A percentile compares a stretch with the other conserved stretches of the same genome.
These are phyloP conservation scores for Penicillium silybi DNA, from an alignment of 495 filamentous ascomycete genomes.

Conservation along the genomic window DNA sequence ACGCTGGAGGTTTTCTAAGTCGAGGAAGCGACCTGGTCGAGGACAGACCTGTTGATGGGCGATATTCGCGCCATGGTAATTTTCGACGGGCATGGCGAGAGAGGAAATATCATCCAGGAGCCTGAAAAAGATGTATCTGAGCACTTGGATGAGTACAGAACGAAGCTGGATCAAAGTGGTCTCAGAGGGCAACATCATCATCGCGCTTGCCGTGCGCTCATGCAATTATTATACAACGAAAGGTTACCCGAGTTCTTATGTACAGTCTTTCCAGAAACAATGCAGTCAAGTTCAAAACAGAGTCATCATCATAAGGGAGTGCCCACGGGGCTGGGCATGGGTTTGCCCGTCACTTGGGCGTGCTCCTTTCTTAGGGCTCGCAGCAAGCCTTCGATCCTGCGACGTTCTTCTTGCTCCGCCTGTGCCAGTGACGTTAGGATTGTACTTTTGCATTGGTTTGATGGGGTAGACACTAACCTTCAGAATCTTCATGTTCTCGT, in stretches of 20 bases:
- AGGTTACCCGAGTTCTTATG: constrained; percentile 16
- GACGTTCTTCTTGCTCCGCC: constrained; percentile 71
- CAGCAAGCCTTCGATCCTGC: constrained; percentile 58
- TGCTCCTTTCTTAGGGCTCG: constrained; percentile 54
- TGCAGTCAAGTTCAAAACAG: constrained; percentile 11
- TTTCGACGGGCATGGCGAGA: constrained; percentile 7
- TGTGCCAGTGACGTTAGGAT: constrained; percentile 45
- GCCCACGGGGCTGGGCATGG: constrained; percentile 46
- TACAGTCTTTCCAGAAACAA: constrained; percentile 17
- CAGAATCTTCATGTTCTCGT: constrained; percentile 64
- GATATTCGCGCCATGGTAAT: not conserved
- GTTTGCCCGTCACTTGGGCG: constrained; percentile 45
- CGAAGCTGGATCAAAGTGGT: not conserved
- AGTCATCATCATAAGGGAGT: constrained; percentile 42
- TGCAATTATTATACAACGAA: constrained; percentile 20
- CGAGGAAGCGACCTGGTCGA: constrained; percentile 6
- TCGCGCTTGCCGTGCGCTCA: constrained; percentile 23
- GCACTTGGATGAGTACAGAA: not conserved
- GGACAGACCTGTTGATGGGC: not conserved
- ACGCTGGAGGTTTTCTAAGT: constrained; percentile 6
- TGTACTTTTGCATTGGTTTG: constrained; percentile 14
- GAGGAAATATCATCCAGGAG: not conserved
- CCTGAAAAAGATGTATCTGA: not conserved
- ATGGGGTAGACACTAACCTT: constrained; percentile 49
- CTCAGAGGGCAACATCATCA: not conserved